Evolutionary conservation across 1,139 yeast species (phyloP).

Genomic region (Suhomyces ambrosiae): DNA sequence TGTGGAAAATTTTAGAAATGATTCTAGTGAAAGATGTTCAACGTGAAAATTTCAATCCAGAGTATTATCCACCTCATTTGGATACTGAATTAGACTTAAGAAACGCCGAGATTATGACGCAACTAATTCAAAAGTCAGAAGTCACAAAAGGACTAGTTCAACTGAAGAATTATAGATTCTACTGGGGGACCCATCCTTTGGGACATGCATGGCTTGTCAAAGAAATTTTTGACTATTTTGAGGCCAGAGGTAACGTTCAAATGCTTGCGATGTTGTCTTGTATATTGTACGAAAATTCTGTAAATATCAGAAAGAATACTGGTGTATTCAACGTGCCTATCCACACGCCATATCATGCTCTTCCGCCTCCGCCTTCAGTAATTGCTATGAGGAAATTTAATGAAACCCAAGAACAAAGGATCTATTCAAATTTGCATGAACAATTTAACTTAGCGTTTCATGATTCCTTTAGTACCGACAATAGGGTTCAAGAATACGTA

Average conservation of each 20-base stretch:
- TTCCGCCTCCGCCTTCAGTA: slow-evolving; percentile 36
- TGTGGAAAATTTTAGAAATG: slow-evolving; percentile 72
- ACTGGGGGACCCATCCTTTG: slow-evolving; percentile 84
- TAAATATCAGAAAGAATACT: slow-evolving; percentile 21
- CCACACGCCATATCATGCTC: slow-evolving; percentile 49
- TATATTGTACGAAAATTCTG: slow-evolving; percentile 51
- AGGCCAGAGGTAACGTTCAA: slow-evolving; percentile 67
- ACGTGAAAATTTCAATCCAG: slow-evolving; percentile 17
- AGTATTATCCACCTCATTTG: slow-evolving; percentile 9
- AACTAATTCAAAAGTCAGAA: slow-evolving; percentile 21
- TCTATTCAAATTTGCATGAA: slow-evolving; percentile 10
- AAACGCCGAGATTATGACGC: slow-evolving; percentile 21
- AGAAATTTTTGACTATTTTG: slow-evolving; percentile 67
- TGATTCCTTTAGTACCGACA: slow-evolving; percentile 15
- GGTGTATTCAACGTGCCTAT: slow-evolving; percentile 40
- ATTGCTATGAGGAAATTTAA: slow-evolving; percentile 21
- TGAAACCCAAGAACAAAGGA: slow-evolving; percentile 10
- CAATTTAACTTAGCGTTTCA: slow-evolving; percentile 12
- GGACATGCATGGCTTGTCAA: slow-evolving; percentile 74
- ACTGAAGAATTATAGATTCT: slow-evolving; percentile 36
- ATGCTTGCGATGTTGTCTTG: slow-evolving; percentile 91
- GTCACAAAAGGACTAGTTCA: slow-evolving; percentile 20
- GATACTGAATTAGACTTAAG: slow-evolving; percentile 11
- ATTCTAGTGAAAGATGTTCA: slow-evolving; percentile 38
- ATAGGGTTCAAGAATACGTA: slow-evolving; percentile 12